A percentile compares a stretch with the other conserved stretches of the same genome.
Evolutionary conservation across 192 early-diverging fungal species (phyloP).

Genomic region (Funneliformis geosporum): DNA sequence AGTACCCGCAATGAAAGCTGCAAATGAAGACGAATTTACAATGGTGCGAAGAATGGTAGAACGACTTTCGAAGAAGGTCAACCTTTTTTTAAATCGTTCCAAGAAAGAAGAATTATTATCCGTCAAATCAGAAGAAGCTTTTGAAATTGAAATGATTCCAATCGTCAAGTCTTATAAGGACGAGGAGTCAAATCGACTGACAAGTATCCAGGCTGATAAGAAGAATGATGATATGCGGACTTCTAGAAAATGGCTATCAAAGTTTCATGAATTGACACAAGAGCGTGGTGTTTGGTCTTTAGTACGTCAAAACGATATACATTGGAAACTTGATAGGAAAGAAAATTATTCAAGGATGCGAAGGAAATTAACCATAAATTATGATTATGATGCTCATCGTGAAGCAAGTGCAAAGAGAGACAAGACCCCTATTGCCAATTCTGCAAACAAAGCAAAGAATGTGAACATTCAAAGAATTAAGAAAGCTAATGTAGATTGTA

Average conservation of each 20-base stretch:
- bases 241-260: constrained; percentile 27
- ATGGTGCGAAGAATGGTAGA: constrained; percentile 10
- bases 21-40: constrained; percentile 23
- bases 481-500: neutral
- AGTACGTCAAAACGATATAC: constrained; percentile 17
- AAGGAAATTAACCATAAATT: constrained; percentile 30
- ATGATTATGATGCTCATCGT: constrained; percentile 32
- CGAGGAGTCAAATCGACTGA: constrained; percentile 20
- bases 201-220: constrained; percentile 18
- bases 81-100: neutral
- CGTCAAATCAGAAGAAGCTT: neutral
- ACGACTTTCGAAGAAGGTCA: constrained; percentile 26
- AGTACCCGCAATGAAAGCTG: constrained; percentile 30
- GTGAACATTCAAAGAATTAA: constrained; percentile 15
- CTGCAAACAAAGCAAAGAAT: neutral
- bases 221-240: constrained; percentile 28
- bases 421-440: constrained; percentile 18
- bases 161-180: constrained; percentile 17
- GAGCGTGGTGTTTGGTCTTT: constrained; percentile 29
- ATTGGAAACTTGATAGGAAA: constrained; percentile 30
- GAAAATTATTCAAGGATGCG: constrained; percentile 34
- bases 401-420: constrained; percentile 33
- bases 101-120: constrained; percentile 8
- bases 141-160: constrained; percentile 16
- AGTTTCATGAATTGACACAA: constrained; percentile 33